Conservation (phyloP, 345 rosid species). For the Ailanthus altissimus region DNA sequence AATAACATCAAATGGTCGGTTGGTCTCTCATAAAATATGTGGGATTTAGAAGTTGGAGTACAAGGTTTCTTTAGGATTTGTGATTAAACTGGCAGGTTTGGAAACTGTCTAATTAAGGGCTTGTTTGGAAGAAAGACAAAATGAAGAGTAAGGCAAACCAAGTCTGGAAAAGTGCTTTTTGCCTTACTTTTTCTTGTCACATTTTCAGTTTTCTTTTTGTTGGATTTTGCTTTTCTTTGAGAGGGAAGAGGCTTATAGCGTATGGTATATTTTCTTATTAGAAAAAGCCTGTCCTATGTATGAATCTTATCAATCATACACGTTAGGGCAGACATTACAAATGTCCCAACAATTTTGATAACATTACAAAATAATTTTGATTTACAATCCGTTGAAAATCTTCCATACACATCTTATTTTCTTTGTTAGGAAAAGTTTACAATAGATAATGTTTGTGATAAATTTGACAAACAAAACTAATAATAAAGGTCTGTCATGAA, state of each 20-base stretch:
- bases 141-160: background rate
- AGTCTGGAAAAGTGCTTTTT: background rate
- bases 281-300: no score
- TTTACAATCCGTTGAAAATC: no score
- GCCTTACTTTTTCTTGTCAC: background rate
- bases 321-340: no score
- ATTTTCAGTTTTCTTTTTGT: background rate
- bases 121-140: background rate
- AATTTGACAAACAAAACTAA: no score
- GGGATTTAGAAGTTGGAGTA: background rate
- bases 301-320: no score
- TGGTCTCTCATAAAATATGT: background rate
- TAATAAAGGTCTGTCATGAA: no score
- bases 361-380: no score
- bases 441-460: no score
- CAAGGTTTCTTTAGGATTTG: constrained; percentile 5
- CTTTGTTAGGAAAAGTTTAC: no score
- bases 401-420: no score
- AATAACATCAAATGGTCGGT: constrained; percentile 34
- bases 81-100: background rate
- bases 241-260: background rate
- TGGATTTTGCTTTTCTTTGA: background rate
- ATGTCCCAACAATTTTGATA: no score
- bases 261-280: background rate
- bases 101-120: background rate